These are phyloP conservation scores for Umbelopsis ramanniana DNA, from an alignment of 192 early-diverging fungal genomes.

Conservation along the genomic window DNA sequence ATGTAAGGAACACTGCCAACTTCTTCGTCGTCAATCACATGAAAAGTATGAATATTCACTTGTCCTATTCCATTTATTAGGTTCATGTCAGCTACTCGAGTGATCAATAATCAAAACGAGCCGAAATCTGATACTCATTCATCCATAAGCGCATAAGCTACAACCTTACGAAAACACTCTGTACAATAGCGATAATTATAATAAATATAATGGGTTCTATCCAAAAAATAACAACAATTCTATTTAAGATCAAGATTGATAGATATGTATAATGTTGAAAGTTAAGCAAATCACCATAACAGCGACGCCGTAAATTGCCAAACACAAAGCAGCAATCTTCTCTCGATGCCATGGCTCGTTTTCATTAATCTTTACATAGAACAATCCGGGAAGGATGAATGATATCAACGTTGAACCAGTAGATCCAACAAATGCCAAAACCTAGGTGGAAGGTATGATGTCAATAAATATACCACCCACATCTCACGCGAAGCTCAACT, in stretches of 20 bases:
- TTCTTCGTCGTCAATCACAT: background rate
- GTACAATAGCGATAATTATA: background rate
- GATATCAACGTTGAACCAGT: conserved; percentile 92
- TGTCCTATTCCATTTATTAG: background rate
- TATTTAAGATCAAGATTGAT: conserved; percentile 20
- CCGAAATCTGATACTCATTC: background rate
- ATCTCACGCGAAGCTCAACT: background rate
- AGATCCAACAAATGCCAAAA: conserved; percentile 85
- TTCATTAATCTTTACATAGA: conserved; percentile 81
- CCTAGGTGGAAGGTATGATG: conserved; percentile 36
- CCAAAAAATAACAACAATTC: background rate
- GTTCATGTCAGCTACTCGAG: conserved; percentile 14
- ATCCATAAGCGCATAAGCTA: background rate
- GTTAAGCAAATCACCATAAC: conserved; percentile 76
- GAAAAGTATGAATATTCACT: no score
- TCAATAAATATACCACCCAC: no score
- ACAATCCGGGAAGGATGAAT: conserved; percentile 89
- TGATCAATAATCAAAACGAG: conserved; percentile 3
- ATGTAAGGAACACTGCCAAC: background rate
- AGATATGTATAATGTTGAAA: conserved; percentile 57
- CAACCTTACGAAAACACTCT: background rate
- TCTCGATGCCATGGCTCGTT: conserved; percentile 57
- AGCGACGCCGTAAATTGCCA: conserved; percentile 66
- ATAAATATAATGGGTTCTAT: background rate
- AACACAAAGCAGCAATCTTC: conserved; percentile 63